A percentile compares a stretch with the other conserved stretches of the same genome.
Conservation (phyloP, 1,284 basidiomycete genomes). For the Mycena sp. region DNA sequence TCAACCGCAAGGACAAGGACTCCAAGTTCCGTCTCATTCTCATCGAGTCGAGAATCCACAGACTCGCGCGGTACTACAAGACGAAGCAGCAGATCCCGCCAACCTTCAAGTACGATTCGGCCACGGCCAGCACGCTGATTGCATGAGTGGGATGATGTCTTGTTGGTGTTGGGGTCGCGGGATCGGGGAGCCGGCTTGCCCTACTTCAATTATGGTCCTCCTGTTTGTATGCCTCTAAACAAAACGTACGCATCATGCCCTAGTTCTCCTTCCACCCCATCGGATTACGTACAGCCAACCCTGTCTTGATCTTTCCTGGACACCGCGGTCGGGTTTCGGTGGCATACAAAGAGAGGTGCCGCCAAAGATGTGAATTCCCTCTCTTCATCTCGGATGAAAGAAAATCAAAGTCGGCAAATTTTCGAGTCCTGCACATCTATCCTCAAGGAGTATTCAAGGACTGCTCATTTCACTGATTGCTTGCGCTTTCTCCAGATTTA, state of each 20-base stretch:
- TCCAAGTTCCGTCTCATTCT: constrained; percentile 98
- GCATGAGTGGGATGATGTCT: constrained; percentile 58
- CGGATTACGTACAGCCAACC: too few species aligned
- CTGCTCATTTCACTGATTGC: too few species aligned
- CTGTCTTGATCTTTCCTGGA: too few species aligned
- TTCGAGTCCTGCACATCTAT: too few species aligned
- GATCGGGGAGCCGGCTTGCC: constrained; percentile 2
- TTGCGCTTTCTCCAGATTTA: too few species aligned
- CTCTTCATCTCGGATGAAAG: too few species aligned
- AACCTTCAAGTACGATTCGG: constrained; percentile 97
- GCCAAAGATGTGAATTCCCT: too few species aligned
- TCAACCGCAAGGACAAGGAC: constrained; percentile 98
- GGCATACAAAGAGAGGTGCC: too few species aligned
- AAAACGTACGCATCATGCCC: constrained; percentile 30
- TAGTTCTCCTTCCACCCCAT: constrained; percentile 1
- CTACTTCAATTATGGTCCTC: constrained; percentile 24
- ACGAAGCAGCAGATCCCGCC: constrained; percentile 97
- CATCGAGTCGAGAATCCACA: constrained; percentile 99
- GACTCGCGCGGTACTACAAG: constrained; percentile 90
- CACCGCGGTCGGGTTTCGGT: too few species aligned
- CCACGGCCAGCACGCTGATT: constrained; percentile 88
- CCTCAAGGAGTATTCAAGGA: too few species aligned
- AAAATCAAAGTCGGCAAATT: too few species aligned
- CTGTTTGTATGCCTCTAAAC: constrained; percentile 28
- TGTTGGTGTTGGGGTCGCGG: constrained; percentile 10